Base-by-base conservation (phyloP, 1,139 yeast genomes). In the Taiozyma sp. region DNA sequence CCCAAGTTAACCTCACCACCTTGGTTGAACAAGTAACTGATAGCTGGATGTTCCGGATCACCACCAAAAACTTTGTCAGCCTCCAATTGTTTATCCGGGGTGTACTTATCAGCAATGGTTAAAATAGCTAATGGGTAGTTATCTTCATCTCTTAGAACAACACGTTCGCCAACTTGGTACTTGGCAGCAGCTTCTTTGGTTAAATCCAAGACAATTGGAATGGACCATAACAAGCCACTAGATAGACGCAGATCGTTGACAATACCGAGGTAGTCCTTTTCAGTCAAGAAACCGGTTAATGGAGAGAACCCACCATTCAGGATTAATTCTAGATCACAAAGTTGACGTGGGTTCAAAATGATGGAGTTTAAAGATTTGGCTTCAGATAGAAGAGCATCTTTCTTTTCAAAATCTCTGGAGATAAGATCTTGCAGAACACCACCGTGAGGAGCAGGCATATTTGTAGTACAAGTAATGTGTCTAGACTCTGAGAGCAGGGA, bases 291-390 rank as follows among this genome's bases (percentile, higher is more conserved):
- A 1, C 98, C 97, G 51, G 82, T 81, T 61, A 92, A 78, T 45
- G 98, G 98, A 46, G 97, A 89, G 68, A 92, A 92, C 7, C 98
- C 98, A 70, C 98, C 98, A 63, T 87, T 87, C 58, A 92, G 75
- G 65, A 92, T 88, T 69, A 92, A 79, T 72, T 92, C 98, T 66
- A 92, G 74, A 70, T 92, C 98, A 71, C 98, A 92, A 54, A 92
- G 76, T 70, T 92, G 98, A 69, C 98, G 86, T 57, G 84, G 93
- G 28, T 96, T 85, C 60, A 92, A 76, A 23, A 72, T 73, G 53
- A 87, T 70, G 43, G 80, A 73, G 34, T 79, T 75, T 51, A 86
- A 76, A 9, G 77, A 64, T 47, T 74, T 72, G 28, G 84, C 74
- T 70, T 90, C 95, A 38, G 74, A 65, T 48, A 84, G 65, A 48